Evolutionary conservation across 306 rosid species (phyloP).

Genomic region (Rosa lucieae): DNA sequence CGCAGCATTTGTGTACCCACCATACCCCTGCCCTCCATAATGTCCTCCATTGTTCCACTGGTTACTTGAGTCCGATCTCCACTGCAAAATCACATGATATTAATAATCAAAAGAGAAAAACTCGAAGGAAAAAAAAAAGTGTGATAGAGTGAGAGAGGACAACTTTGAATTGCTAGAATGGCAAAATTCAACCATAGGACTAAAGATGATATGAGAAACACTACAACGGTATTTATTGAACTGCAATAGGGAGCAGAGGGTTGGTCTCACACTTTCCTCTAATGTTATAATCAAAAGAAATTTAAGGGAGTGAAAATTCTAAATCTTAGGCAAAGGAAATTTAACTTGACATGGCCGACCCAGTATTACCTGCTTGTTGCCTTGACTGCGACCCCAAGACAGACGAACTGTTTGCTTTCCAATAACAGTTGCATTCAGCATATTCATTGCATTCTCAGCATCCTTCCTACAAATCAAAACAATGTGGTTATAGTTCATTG

Average conservation of each 20-base stretch:
- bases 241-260: neutral
- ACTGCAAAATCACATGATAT: slow-evolving; percentile 47
- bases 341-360: neutral
- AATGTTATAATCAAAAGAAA: neutral
- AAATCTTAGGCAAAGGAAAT: neutral
- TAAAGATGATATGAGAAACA: neutral
- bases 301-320: neutral
- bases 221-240: neutral
- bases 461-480: slow-evolving; percentile 62
- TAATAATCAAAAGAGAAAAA: neutral
- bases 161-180: neutral
- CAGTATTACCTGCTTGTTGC: slow-evolving; percentile 76
- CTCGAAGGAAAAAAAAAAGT: no score
- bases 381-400: slow-evolving; percentile 98
- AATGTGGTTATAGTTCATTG: slow-evolving; percentile 4
- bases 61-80: slow-evolving; percentile 69
- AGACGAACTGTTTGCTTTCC: slow-evolving; percentile 98
- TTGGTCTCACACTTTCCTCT: neutral
- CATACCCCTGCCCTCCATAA: slow-evolving; percentile 58
- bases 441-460: slow-evolving; percentile 95
- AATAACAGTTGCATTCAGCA: slow-evolving; percentile 76
- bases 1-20: slow-evolving; percentile 58
- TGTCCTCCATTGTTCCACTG: slow-evolving; percentile 64
- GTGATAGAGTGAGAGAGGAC: neutral
- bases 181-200: neutral